phyloP scores from a whole-genome alignment of 2,329 filamentous ascomycete species.

The Epicoccum nigrum region DNA sequence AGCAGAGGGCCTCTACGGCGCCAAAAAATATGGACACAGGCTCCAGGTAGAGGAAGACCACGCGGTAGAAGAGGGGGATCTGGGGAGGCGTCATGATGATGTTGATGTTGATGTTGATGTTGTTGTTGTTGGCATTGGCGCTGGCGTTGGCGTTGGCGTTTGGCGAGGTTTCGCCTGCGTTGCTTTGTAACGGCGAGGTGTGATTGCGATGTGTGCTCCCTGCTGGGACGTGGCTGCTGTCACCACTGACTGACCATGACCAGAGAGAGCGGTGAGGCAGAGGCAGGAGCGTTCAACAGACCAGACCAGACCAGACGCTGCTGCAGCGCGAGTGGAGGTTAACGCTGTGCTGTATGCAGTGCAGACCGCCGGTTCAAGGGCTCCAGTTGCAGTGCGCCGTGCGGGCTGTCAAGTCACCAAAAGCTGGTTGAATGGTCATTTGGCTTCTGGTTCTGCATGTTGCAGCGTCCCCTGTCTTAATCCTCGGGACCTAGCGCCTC shows the following conservation, averaged over 20 bases:
- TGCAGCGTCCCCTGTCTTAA: no score
- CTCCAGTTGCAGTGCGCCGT: no score
- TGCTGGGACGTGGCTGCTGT: no score
- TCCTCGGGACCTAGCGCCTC: no score
- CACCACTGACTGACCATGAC: no score
- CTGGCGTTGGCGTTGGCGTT: no score
- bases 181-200: constrained; percentile 3
- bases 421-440: no score
- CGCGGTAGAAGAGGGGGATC: constrained; percentile 67
- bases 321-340: background rate
- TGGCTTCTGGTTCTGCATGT: no score
- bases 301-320: background rate
- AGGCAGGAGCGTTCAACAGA: background rate
- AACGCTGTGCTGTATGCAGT: background rate
- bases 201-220: no score
- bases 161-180: constrained; percentile 14
- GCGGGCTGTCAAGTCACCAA: no score
- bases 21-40: constrained; percentile 61
- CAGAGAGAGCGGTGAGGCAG: background rate
- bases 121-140: no score
- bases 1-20: constrained; percentile 59
- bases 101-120: no score
- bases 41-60: constrained; percentile 80
- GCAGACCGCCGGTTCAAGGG: constrained; percentile 4
- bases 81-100: constrained; percentile 37